Conservation (phyloP, 1,284 basidiomycete genomes). For the Ustilago bromivora region DNA sequence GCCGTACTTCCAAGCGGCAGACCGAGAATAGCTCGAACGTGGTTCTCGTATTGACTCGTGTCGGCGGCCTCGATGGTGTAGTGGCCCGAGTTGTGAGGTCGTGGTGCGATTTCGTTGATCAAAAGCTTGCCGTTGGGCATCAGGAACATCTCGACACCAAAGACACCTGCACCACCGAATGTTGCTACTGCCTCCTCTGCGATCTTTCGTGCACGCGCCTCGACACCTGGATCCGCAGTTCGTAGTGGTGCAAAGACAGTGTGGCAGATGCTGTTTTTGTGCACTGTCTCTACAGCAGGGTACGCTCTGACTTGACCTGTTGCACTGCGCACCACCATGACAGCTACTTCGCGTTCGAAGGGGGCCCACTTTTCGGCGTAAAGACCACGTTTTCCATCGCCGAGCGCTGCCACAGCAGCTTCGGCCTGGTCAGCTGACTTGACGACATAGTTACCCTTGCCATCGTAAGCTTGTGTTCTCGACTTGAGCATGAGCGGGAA, state of each 20-base stretch:
- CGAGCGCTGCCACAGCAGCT: constrained; percentile 76
- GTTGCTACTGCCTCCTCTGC: constrained; percentile 86
- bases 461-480: constrained; percentile 93
- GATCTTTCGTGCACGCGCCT: constrained; percentile 78
- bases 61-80: constrained; percentile 99
- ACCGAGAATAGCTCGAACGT: constrained; percentile 92
- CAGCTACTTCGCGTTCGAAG: constrained; percentile 90
- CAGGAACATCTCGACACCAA: constrained; percentile 98
- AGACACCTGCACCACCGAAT: constrained; percentile 89
- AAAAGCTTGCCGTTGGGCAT: constrained; percentile 85
- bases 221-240: constrained; percentile 71
- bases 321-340: constrained; percentile 87
- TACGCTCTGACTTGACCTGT: constrained; percentile 83
- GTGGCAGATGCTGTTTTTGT: constrained; percentile 93
- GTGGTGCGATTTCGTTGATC: constrained; percentile 98
- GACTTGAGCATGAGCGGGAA: constrained; percentile 97
- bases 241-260: constrained; percentile 84
- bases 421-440: constrained; percentile 73
- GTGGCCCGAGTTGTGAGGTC: constrained; percentile 98
- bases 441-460: constrained; percentile 90
- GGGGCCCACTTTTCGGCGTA: constrained; percentile 96
- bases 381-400: constrained; percentile 71
- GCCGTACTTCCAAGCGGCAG: constrained; percentile 89
- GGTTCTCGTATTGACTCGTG: constrained; percentile 97
- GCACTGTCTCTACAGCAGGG: constrained; percentile 94